These are phyloP conservation scores for Nakaseomyces delphensis DNA, from an alignment of 1,139 yeast genomes.

Conservation along the genomic window DNA sequence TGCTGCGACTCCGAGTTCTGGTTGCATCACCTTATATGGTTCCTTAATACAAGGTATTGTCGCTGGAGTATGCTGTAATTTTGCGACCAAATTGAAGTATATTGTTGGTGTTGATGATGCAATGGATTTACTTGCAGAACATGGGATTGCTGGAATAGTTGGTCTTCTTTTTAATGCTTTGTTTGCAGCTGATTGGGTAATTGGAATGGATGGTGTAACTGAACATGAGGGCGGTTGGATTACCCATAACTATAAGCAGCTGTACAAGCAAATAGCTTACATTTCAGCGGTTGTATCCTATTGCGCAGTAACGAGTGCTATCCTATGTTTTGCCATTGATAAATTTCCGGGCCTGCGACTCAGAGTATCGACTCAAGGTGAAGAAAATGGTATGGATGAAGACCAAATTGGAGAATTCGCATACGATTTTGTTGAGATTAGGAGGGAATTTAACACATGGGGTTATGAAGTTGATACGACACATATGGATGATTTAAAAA, in stretches of 20 bases:
- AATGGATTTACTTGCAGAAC: conserved; percentile 92
- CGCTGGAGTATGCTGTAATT: conserved; percentile 80
- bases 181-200: conserved; percentile 78
- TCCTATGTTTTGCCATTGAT: conserved; percentile 66
- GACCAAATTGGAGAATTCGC: conserved; percentile 98
- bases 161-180: conserved; percentile 86
- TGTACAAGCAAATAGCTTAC: conserved; percentile 83
- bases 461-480: conserved; percentile 22
- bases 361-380: conserved; percentile 77
- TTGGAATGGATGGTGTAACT: conserved; percentile 80
- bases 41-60: conserved; percentile 75
- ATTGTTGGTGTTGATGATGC: conserved; percentile 80
- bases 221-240: conserved; percentile 89
- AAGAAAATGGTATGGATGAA: conserved; percentile 86
- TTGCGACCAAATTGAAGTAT: conserved; percentile 80
- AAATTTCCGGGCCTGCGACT: conserved; percentile 75
- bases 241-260: conserved; percentile 80
- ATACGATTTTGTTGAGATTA: conserved; percentile 91
- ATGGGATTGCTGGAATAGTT: conserved; percentile 90
- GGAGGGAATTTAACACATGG: conserved; percentile 85
- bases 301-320: conserved; percentile 65
- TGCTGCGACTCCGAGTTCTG: conserved; percentile 94
- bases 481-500: background rate
- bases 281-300: conserved; percentile 68
- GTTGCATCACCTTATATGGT: conserved; percentile 86